Evolutionary conservation across 208 protist species (phyloP), one percentile per base, ranked within the genome.

Genomic region (Herpetomonas muscarum): DNA sequence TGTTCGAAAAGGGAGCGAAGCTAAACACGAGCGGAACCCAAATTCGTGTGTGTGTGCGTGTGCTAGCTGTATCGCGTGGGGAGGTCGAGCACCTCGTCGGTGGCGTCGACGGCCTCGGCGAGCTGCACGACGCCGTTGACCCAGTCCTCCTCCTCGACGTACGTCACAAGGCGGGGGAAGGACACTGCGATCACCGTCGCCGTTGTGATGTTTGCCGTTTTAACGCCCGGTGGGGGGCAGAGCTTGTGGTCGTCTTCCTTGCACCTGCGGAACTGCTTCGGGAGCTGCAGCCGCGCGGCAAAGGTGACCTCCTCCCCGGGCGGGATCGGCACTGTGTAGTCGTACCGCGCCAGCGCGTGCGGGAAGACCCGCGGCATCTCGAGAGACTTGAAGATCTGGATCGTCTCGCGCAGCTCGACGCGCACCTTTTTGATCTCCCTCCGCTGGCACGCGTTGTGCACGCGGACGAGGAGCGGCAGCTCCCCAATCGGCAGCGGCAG

Each of bases 321-420:
- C 3, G 66, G 71, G 25, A 85, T 85, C 32, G 63, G 42, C 21
- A 47, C 36, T 1, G 57, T 78, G 74, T 85, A 81, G 42, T 85
- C 74, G 48, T 67, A 80, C 26, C 71, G 64, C 12, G 74, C 66
- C 55, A 81, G 70, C 15, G 74, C 71, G 32, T 66, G 65, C 32
- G 60, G 59, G 15, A 76, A 50, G 13, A 45, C 29, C 47, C 45
- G 51, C n/a, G 79, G 70, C 21, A 62, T 59, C 56, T 74, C 73
- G n/a, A 85, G 74, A 10, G 79, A 62, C 54, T 81, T 85, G 67
- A 85, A 85, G 28, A 85, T 54, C 45, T 77, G 61, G 24, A 85
- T 61, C 31, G 45, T 70, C 49, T 71, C 79, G 41, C 68, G 63
- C 45, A 85, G 67, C 50, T 85, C 79, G 2, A 85, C 74, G 13